These are phyloP conservation scores for Podospora pseudoanserina DNA, from an alignment of 495 filamentous ascomycete genomes.

Conservation along the genomic window DNA sequence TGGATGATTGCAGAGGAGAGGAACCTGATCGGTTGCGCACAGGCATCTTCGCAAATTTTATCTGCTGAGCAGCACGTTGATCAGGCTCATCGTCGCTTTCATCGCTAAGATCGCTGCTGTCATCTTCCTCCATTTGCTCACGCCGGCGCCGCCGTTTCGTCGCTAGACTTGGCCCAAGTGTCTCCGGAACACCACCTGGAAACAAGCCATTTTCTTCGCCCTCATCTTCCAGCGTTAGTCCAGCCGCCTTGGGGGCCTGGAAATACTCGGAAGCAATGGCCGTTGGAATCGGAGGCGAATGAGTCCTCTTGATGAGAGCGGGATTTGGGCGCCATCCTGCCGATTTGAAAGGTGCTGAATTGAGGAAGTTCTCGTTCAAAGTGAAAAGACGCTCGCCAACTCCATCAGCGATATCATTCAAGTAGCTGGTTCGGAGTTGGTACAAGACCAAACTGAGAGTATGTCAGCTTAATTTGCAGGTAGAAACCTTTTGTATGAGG, in stretches of 20 bases:
- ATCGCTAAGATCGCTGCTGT: slow-evolving; percentile 94
- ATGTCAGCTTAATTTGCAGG: background rate
- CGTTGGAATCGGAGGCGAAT: slow-evolving; percentile 94
- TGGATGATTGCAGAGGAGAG: slow-evolving; percentile 70
- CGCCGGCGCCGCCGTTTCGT: slow-evolving; percentile 57
- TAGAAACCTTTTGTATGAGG: slow-evolving; percentile 1
- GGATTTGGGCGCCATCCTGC: slow-evolving; percentile 85
- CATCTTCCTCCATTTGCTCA: slow-evolving; percentile 87
- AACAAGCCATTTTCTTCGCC: slow-evolving; percentile 78
- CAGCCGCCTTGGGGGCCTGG: slow-evolving; percentile 57
- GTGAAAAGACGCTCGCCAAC: slow-evolving; percentile 94
- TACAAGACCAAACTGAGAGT: slow-evolving; percentile 78
- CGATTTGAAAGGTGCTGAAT: slow-evolving; percentile 90
- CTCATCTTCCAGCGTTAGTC: slow-evolving; percentile 65
- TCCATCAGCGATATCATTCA: slow-evolving; percentile 86
- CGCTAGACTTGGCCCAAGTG: slow-evolving; percentile 61
- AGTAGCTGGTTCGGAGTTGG: slow-evolving; percentile 86
- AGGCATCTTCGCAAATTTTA: slow-evolving; percentile 94
- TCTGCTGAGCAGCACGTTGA: slow-evolving; percentile 65
- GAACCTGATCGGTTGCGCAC: slow-evolving; percentile 81
- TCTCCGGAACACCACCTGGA: slow-evolving; percentile 69
- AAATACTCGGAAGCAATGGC: slow-evolving; percentile 90
- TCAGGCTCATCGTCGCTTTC: slow-evolving; percentile 92
- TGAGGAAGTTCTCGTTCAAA: slow-evolving; percentile 84
- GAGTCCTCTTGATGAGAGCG: slow-evolving; percentile 78